phyloP scores from a whole-genome alignment of 1,139 yeast species.

The Saccharomyces hybrid region DNA sequence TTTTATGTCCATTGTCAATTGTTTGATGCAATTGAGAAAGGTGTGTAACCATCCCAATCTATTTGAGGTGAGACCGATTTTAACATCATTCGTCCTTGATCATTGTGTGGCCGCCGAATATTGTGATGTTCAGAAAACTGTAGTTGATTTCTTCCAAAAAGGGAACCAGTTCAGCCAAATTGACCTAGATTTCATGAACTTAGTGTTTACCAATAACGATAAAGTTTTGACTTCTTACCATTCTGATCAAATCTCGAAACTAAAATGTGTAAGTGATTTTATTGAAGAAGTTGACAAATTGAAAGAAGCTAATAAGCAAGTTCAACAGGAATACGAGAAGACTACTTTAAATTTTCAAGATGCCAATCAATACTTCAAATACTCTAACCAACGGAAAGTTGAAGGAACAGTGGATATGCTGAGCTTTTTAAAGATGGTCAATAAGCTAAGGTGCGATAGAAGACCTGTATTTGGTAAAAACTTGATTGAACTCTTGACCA shows the following conservation, averaged over 20 bases:
- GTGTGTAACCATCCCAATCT: conserved; percentile 97
- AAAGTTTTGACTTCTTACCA: conserved; percentile 40
- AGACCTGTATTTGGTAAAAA: conserved; percentile 52
- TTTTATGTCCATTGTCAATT: conserved; percentile 87
- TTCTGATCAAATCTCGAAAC: conserved; percentile 38
- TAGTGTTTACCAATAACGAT: conserved; percentile 48
- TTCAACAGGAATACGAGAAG: conserved; percentile 28
- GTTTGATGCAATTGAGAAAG: conserved; percentile 95
- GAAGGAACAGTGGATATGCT: conserved; percentile 45
- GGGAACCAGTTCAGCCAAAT: conserved; percentile 32
- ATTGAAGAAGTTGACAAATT: conserved; percentile 39
- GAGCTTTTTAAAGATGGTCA: conserved; percentile 55
- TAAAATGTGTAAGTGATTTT: conserved; percentile 44
- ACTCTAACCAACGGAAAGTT: conserved; percentile 46
- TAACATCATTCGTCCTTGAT: conserved; percentile 77
- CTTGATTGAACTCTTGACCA: conserved; percentile 31
- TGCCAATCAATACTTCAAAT: conserved; percentile 54
- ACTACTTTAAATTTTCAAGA: conserved; percentile 28
- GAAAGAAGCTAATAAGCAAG: conserved; percentile 13
- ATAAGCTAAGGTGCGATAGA: conserved; percentile 52
- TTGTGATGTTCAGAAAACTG: conserved; percentile 37
- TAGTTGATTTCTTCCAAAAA: conserved; percentile 37
- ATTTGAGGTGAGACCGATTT: conserved; percentile 91
- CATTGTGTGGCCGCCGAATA: conserved; percentile 53
- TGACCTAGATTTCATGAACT: conserved; percentile 53